Evolutionary conservation across 2,329 filamentous ascomycete genomes (phyloP).

Genomic region (Fusarium temperatum): DNA sequence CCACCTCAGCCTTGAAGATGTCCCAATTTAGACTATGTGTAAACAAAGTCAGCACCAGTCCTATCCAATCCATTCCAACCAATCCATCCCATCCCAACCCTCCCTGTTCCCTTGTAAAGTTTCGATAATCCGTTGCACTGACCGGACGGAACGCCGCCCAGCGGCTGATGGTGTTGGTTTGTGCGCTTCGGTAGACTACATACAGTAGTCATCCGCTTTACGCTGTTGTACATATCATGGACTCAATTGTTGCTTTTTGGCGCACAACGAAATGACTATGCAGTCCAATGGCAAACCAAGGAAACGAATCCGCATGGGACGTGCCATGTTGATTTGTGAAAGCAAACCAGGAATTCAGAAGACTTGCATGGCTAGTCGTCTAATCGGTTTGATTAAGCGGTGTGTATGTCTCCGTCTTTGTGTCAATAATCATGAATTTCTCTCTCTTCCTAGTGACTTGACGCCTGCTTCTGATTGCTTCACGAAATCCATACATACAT

Average conservation of each 20-base stretch:
- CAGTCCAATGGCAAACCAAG: constrained; percentile 22
- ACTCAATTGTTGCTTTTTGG: constrained; percentile 2
- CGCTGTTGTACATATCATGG: constrained; percentile 4
- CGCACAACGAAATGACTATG: constrained; percentile 1
- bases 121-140: constrained; percentile 30
- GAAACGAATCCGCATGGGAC: constrained; percentile 3
- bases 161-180: constrained; percentile 3
- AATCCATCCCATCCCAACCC: constrained; percentile 16
- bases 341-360: constrained; percentile 2
- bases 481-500: constrained; percentile 10
- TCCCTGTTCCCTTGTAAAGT: constrained; percentile 6
- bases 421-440: background rate
- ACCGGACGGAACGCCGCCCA: constrained; percentile 26
- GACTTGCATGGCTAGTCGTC: background rate
- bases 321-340: constrained; percentile 10
- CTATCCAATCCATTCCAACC: constrained; percentile 19
- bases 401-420: constrained; percentile 18
- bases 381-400: background rate
- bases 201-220: constrained; percentile 12
- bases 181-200: constrained; percentile 8
- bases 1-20: constrained; percentile 34
- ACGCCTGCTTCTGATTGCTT: background rate
- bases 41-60: background rate
- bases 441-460: background rate
- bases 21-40: constrained; percentile 22